Base-by-base conservation (phyloP, 177 flowering plant genomes). In the Vitis hybrid region DNA sequence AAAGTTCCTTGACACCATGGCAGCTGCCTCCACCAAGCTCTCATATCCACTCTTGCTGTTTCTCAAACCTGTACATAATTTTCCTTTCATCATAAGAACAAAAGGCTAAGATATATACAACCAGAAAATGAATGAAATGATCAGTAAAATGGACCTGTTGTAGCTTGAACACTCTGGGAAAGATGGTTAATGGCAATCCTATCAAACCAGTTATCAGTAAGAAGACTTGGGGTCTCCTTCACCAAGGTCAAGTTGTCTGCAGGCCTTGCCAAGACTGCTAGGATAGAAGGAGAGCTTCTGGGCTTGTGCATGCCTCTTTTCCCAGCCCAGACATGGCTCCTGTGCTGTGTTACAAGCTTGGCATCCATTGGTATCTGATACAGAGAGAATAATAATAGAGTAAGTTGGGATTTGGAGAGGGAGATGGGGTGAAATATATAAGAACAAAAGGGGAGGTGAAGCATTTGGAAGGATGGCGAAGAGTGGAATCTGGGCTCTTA, bases 21-120 rank as follows among this genome's bases (percentile, higher is more conserved):
- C 62, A 2, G 94, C 83, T n/a, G 92, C 89, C 70, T 91, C 96
- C 64, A 91, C 85, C 77, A 93, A 77, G 78, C 96, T 80, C 15
- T 88, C 94, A 63, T 89, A 95, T 0, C 97, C 99, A 2, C 60
- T 77, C 79, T 83, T 88, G 14, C 48, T 72, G 79, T 74, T 89
- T 55, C 68, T 82, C 15, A 81, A 31, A 51, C 99, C 97, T 92
- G 29, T 3, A 78, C 56, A 78, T 51, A 10, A 64, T n/a, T 16
- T 3, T 60, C 29, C 33, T 29, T 29, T 6, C 8, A 39, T 62
- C 48, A 12, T 11, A 63, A 19, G 0, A 16, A 63, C 14, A 5
- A 48, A 63, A 45, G 15, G 18, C 22, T 8, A 33, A 3, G 6
- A 39, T 39, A 39, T 39, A 39, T 39, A 39, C 8, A 39, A 39